These are phyloP conservation scores for Phoma sp. DNA, from an alignment of 2,329 filamentous ascomycete genomes.

Conservation along the genomic window DNA sequence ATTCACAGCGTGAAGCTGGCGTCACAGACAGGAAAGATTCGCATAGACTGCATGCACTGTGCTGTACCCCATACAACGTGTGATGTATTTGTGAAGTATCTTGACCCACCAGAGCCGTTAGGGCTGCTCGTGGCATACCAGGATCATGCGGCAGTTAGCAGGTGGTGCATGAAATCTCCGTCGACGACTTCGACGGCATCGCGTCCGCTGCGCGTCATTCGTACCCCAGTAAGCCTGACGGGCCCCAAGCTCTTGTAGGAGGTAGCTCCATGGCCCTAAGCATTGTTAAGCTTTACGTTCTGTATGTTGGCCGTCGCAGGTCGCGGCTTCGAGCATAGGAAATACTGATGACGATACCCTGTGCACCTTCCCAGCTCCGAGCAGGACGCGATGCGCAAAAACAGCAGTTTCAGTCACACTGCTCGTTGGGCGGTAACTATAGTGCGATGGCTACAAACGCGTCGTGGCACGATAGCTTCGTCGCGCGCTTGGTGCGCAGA, in stretches of 20 bases:
- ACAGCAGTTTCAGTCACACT: not conserved
- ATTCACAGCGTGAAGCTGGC: not conserved
- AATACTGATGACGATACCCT: too few relatives aligned
- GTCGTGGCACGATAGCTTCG: not conserved
- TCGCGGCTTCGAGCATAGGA: too few relatives aligned
- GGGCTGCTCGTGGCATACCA: constrained; percentile 8
- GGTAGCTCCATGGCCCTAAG: not conserved
- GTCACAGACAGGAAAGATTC: too few relatives aligned
- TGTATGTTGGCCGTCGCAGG: not conserved
- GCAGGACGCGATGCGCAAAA: too few relatives aligned
- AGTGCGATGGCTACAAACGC: not conserved
- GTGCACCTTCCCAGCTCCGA: too few relatives aligned
- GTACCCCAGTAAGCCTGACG: not conserved
- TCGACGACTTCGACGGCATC: not conserved
- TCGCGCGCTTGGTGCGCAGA: not conserved
- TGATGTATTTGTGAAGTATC: constrained; percentile 1
- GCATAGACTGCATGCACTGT: too few relatives aligned
- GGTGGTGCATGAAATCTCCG: not conserved
- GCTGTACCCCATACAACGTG: not conserved
- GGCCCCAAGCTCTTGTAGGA: not conserved
- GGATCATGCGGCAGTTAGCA: not conserved
- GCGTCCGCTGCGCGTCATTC: constrained; percentile 1
- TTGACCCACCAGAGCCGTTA: constrained; percentile 1
- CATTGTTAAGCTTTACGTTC: too few relatives aligned
- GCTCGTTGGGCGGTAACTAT: not conserved